Evolutionary conservation across 805 yeast species (phyloP), one percentile per base, ranked within the genome.

Genomic region (Lachancea nothofagi): DNA sequence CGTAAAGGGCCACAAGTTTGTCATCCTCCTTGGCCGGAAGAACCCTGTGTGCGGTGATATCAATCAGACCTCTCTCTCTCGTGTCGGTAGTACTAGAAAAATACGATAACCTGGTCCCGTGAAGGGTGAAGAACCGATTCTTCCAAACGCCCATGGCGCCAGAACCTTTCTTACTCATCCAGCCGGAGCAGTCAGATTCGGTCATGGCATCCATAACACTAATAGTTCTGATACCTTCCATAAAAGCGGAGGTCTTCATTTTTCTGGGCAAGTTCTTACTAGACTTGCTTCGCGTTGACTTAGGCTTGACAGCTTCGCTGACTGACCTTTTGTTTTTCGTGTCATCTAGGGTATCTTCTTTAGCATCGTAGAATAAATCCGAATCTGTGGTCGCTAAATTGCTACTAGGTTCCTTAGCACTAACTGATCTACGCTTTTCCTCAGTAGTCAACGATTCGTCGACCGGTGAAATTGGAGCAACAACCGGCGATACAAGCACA

Each of bases 81-180:
- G 75, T 75, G 61, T 93, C 99, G 39, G 76, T 76, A 50, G 84
- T 69, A 12, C 82, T 75, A 0, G 83, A 72, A 59, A 86, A 93
- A 60, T 93, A 93, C 4, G 97, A 87, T 41, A 93, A 65, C 50
- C 99, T 70, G 0, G 98, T 93, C 2, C 95, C 96, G 64, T 93
- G 96, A 25, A 93, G 68, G 0, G 90, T 79, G 57, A 89, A 89
- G 43, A 65, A 74, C 37, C 98, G 74, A 41, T 81, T 80, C 53
- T 89, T 83, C 97, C 98, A 93, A 13, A 87, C 77, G n/a, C 89
- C 86, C 53, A 83, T 77, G 3, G 94, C 76, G 43, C 81, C 73
- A 43, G 82, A 84, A 18, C 96, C 95, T 48, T 84, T 80, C 62
- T 93, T 93, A 38, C 88, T 78, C 96, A 93, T 86, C 96, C 97